A percentile compares a stretch with the other conserved stretches of the same genome.
phyloP scores from a whole-genome alignment of 805 yeast species.

The Phaffomyces antillensis region DNA sequence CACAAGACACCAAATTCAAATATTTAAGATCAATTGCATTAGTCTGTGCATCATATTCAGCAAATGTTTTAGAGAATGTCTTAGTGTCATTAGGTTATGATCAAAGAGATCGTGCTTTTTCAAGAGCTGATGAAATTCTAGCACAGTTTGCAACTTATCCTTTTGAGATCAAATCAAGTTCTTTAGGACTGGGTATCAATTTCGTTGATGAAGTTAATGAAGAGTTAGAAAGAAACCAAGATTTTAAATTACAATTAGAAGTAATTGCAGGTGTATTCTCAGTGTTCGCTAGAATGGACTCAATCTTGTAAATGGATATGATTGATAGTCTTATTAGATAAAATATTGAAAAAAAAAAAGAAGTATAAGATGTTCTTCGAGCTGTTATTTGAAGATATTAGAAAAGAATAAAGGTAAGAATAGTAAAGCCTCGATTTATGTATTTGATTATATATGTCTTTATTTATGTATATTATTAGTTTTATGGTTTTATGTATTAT shows the following conservation, averaged over 20 bases:
- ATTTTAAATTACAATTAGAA: conserved; percentile 64
- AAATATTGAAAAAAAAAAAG: background rate
- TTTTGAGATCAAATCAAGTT: conserved; percentile 52
- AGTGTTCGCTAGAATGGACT: conserved; percentile 89
- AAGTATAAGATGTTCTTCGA: background rate
- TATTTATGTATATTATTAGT: too few species aligned
- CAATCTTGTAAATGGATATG: conserved; percentile 45
- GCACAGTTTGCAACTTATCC: conserved; percentile 82
- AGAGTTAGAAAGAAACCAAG: conserved; percentile 36
- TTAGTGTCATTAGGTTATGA: conserved; percentile 71
- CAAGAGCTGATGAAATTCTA: conserved; percentile 88
- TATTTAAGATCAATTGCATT: conserved; percentile 73
- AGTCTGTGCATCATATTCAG: conserved; percentile 88
- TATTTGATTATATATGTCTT: background rate
- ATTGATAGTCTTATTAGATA: too few species aligned
- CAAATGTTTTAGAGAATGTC: conserved; percentile 91
- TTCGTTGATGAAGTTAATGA: conserved; percentile 39
- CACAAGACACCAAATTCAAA: conserved; percentile 58
- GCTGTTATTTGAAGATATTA: too few species aligned
- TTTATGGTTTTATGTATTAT: too few species aligned
- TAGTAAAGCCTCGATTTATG: background rate
- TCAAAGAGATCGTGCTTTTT: conserved; percentile 84
- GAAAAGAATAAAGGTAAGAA: background rate
- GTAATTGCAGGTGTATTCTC: conserved; percentile 87
- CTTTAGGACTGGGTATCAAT: conserved; percentile 67